phyloP scores from a whole-genome alignment of 306 rosid genomes.

The Vigna nakashimae region DNA sequence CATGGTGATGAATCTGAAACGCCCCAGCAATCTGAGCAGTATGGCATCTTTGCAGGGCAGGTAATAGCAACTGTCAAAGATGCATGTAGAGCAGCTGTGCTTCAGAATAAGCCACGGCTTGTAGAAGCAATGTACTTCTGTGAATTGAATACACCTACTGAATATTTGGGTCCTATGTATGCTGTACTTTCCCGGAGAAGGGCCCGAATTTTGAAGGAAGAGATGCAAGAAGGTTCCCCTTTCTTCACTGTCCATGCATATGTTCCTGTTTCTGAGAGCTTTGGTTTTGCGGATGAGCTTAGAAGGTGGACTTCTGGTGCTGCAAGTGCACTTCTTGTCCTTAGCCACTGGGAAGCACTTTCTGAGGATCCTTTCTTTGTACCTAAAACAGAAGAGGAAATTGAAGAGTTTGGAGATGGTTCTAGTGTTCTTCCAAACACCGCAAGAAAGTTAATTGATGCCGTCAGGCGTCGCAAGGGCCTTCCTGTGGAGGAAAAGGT shows the following conservation, averaged over 20 bases:
- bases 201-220: constrained; percentile 81
- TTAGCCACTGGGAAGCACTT: constrained; percentile 94
- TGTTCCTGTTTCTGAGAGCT: constrained; percentile 88
- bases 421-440: constrained; percentile 90
- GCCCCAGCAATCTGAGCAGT: constrained; percentile 70
- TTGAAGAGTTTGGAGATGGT: constrained; percentile 96
- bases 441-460: constrained; percentile 83
- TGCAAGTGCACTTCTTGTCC: constrained; percentile 87
- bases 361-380: constrained; percentile 90
- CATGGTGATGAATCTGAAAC: constrained; percentile 63
- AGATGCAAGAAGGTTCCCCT: constrained; percentile 98
- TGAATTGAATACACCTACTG: constrained; percentile 77
- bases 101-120: constrained; percentile 81
- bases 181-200: constrained; percentile 90
- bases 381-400: constrained; percentile 90
- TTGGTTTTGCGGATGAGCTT: constrained; percentile 91
- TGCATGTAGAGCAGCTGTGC: constrained; percentile 85
- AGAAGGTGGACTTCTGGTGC: constrained; percentile 88
- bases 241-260: constrained; percentile 92
- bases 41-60: constrained; percentile 79
- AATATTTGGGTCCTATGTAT: constrained; percentile 85
- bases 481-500: constrained; percentile 92
- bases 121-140: constrained; percentile 97
- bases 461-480: constrained; percentile 84
- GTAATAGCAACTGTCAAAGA: constrained; percentile 85